Evolutionary conservation across 805 yeast species (phyloP).

Genomic region (Nakazawaea laoshanensis): DNA sequence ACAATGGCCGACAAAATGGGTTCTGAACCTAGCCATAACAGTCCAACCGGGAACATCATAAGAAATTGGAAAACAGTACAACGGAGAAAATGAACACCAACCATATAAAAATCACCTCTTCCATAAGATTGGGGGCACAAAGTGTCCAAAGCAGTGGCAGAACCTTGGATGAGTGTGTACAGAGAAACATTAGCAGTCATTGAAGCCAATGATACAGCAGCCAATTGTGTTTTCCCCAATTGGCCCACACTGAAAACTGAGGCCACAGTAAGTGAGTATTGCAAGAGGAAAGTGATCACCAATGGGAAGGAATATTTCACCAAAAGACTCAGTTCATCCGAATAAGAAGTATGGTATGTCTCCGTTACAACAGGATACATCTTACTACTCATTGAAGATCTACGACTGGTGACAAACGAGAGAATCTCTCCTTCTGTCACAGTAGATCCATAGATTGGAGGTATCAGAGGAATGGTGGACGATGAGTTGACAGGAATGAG

Average conservation of each 20-base stretch:
- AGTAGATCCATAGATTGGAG: conserved; percentile 13
- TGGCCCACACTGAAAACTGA: conserved; percentile 73
- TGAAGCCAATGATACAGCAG: conserved; percentile 66
- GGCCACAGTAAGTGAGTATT: conserved; percentile 67
- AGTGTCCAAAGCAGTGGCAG: conserved; percentile 73
- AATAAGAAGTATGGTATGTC: conserved; percentile 28
- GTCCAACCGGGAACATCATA: conserved; percentile 45
- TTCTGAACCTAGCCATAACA: conserved; percentile 54
- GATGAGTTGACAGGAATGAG: conserved; percentile 9
- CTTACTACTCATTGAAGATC: conserved; percentile 28
- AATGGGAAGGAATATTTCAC: conserved; percentile 43
- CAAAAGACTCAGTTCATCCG: conserved; percentile 31
- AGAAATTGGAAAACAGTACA: conserved; percentile 50
- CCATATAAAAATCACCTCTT: conserved; percentile 51
- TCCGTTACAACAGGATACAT: background rate
- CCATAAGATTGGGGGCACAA: conserved; percentile 76
- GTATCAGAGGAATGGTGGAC: conserved; percentile 7
- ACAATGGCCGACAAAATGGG: conserved; percentile 35
- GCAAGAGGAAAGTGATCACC: conserved; percentile 58
- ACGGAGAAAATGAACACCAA: conserved; percentile 61
- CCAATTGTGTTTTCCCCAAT: conserved; percentile 61
- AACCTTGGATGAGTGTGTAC: conserved; percentile 66
- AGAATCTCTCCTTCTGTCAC: conserved; percentile 27
- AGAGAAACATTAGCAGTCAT: conserved; percentile 78
- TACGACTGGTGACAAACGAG: conserved; percentile 28